Percentiles rank a stretch among this genome's conserved stretches.
Evolutionary conservation across 352 stramenopile genomes (phyloP).

Genomic region (Thraustotheca clavata): DNA sequence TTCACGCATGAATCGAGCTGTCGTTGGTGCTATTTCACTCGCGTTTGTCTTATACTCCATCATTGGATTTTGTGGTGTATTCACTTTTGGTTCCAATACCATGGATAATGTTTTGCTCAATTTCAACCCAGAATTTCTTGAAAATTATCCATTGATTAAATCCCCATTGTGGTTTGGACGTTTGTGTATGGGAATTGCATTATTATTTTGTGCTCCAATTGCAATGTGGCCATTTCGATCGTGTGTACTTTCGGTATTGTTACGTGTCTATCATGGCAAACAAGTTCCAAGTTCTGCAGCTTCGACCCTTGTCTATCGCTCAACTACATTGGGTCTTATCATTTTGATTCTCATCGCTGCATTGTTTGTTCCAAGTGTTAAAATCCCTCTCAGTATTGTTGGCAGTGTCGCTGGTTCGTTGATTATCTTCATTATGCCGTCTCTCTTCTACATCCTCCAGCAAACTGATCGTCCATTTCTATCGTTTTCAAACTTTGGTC

Average conservation of each 20-base stretch:
- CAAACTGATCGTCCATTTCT: conserved; percentile 31
- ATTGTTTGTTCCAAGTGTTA: conserved; percentile 67
- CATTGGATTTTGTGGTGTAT: conserved; percentile 59
- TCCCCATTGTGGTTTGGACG: conserved; percentile 47
- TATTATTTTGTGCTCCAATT: conserved; percentile 57
- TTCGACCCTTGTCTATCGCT: conserved; percentile 33
- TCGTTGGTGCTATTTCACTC: conserved; percentile 46
- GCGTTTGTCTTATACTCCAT: conserved; percentile 63
- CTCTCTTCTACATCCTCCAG: conserved; percentile 67
- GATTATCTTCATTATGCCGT: conserved; percentile 75
- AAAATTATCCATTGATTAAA: conserved; percentile 31
- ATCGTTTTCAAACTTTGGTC: conserved; percentile 33
- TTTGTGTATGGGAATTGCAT: conserved; percentile 50
- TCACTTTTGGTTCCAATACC: conserved; percentile 52
- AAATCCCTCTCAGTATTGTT: conserved; percentile 71
- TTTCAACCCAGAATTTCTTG: conserved; percentile 54
- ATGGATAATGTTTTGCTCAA: conserved; percentile 74
- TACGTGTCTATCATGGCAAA: conserved; percentile 56
- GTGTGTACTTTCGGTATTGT: conserved; percentile 54
- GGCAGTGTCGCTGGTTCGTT: conserved; percentile 65
- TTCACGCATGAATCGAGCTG: conserved; percentile 51
- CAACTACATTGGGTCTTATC: conserved; percentile 42
- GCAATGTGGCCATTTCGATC: conserved; percentile 75
- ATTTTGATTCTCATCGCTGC: conserved; percentile 56
- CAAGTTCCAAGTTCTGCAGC: conserved; percentile 57